Evolutionary conservation across 2,329 filamentous ascomycete species (phyloP).

Genomic region (Colletotrichum sp.): DNA sequence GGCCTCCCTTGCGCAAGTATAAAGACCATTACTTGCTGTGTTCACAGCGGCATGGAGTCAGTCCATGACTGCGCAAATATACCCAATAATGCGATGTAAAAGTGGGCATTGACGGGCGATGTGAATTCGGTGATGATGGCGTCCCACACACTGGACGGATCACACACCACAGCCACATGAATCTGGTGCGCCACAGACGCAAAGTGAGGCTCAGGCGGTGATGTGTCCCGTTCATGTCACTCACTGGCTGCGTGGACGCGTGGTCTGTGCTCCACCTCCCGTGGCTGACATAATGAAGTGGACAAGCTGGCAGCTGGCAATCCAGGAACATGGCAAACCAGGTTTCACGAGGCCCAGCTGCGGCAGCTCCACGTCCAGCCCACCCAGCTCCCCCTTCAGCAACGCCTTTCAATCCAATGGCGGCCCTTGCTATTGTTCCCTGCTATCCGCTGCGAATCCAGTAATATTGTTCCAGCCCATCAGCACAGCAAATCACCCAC

Average conservation of each 20-base stretch:
- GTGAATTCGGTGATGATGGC: background rate
- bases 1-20: background rate
- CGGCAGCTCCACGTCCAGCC: background rate
- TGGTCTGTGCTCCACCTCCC: background rate
- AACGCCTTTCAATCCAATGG: background rate
- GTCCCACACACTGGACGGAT: background rate
- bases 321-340: background rate
- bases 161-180: background rate
- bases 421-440: background rate
- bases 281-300: background rate
- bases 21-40: background rate
- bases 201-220: background rate
- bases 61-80: background rate
- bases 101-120: background rate
- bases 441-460: background rate
- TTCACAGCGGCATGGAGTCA: background rate
- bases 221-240: background rate
- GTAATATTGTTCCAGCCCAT: constrained; percentile 12
- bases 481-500: background rate
- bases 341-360: background rate
- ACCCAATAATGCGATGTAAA: background rate
- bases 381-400: background rate
- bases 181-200: background rate
- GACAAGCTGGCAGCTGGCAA: background rate
- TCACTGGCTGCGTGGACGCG: background rate